Conservation (phyloP, 2,329 filamentous ascomycete genomes). For the Alternaria sp. region DNA sequence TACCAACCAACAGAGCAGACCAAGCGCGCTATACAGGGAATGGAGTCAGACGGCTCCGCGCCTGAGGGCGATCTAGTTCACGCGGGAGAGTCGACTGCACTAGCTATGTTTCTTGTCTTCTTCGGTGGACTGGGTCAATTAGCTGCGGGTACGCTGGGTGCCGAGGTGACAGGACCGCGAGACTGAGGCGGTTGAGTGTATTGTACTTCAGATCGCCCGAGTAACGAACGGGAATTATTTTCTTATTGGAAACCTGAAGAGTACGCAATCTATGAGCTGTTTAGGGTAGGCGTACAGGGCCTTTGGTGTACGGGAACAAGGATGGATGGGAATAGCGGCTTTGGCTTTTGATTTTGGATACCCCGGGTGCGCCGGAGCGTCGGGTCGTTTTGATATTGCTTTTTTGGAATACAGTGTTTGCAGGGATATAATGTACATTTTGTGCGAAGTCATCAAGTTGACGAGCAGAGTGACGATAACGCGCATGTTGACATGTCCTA, state of each 20-base stretch:
- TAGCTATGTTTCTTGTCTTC: conserved; percentile 44
- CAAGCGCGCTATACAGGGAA: conserved; percentile 31
- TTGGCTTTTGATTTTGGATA: not conserved
- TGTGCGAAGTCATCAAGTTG: not conserved
- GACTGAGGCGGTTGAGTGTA: conserved; percentile 14
- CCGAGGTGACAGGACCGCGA: conserved; percentile 38
- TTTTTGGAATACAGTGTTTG: not conserved
- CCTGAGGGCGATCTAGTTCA: conserved; percentile 34
- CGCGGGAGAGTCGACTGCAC: conserved; percentile 45
- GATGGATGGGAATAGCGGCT: not conserved
- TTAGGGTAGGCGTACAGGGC: not conserved
- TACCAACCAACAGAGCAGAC: conserved; percentile 35
- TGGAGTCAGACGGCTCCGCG: conserved; percentile 38
- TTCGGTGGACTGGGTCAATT: conserved; percentile 45
- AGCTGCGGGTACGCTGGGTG: conserved; percentile 43
- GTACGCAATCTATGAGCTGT: not conserved
- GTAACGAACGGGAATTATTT: not conserved
- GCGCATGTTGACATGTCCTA: not conserved
- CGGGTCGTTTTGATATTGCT: conserved; percentile 6
- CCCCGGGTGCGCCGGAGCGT: not conserved
- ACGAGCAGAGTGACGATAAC: not conserved
- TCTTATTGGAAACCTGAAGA: not conserved
- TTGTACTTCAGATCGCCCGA: not conserved
- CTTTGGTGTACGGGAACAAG: not conserved
- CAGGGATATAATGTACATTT: not conserved